phyloP scores from a whole-genome alignment of 495 filamentous ascomycete species.

The Lichina pygmaea region DNA sequence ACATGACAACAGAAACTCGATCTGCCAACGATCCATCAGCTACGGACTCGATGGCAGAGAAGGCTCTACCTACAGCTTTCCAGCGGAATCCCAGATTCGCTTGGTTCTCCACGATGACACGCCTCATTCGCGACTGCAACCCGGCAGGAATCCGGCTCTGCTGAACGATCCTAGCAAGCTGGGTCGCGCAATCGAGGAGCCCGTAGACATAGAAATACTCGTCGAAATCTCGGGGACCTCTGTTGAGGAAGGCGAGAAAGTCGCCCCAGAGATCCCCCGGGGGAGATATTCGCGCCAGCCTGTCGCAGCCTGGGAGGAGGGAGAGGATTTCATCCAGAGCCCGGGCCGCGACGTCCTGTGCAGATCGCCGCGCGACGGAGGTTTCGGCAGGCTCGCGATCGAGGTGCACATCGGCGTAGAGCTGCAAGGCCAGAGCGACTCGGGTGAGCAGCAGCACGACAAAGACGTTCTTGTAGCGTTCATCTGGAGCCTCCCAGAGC shows the following conservation, averaged over 20 bases:
- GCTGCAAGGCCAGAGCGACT: too few species aligned
- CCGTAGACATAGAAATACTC: neutral
- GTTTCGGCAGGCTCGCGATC: too few species aligned
- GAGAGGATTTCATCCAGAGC: too few species aligned
- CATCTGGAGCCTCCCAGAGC: too few species aligned
- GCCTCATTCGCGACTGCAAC: neutral
- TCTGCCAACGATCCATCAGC: neutral
- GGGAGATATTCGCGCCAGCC: neutral
- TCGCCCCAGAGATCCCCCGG: neutral
- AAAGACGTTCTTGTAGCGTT: too few species aligned
- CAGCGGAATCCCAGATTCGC: neutral
- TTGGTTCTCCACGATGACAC: neutral
- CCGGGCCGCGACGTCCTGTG: too few species aligned
- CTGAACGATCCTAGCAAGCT: neutral
- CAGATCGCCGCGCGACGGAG: too few species aligned
- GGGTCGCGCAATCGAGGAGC: neutral
- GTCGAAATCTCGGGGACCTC: neutral
- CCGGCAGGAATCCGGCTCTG: neutral
- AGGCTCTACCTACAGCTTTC: neutral
- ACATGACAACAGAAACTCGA: neutral
- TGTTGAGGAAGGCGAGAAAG: neutral
- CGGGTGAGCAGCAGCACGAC: too few species aligned
- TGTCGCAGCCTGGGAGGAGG: too few species aligned
- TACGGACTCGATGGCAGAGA: neutral
- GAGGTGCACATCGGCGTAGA: too few species aligned